Evolutionary conservation across 2,329 filamentous ascomycete species (phyloP).

Genomic region (Phoma sp.): DNA sequence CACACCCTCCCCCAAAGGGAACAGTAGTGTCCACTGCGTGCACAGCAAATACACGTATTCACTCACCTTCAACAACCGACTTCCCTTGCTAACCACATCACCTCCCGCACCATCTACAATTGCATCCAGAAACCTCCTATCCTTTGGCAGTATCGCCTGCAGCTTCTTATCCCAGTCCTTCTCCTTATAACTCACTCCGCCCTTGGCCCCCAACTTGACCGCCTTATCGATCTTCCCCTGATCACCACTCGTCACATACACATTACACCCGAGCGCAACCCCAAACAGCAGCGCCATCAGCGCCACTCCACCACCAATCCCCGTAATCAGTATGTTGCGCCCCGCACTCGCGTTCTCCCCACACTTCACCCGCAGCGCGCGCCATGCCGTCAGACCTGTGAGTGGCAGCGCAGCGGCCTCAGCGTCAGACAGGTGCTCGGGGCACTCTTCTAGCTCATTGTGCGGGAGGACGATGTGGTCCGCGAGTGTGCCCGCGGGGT

Average conservation of each 20-base stretch:
- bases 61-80: slow-evolving; percentile 69
- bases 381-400: slow-evolving; percentile 86
- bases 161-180: slow-evolving; percentile 83
- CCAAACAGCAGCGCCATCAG: slow-evolving; percentile 82
- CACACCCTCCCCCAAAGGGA: background rate
- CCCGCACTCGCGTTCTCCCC: slow-evolving; percentile 64
- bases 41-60: background rate
- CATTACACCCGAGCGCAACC: slow-evolving; percentile 71
- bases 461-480: slow-evolving; percentile 75
- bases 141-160: slow-evolving; percentile 63
- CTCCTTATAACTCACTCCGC: slow-evolving; percentile 82
- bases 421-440: slow-evolving; percentile 70
- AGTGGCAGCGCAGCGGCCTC: slow-evolving; percentile 87
- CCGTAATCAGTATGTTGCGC: slow-evolving; percentile 82
- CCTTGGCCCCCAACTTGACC: slow-evolving; percentile 72
- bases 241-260: slow-evolving; percentile 81
- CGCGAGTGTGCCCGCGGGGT: slow-evolving; percentile 72
- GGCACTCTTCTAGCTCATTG: slow-evolving; percentile 76
- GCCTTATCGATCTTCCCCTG: slow-evolving; percentile 78
- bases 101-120: slow-evolving; percentile 92
- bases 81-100: slow-evolving; percentile 74
- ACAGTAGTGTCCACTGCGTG: too few species aligned
- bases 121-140: slow-evolving; percentile 75
- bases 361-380: slow-evolving; percentile 81
- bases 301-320: slow-evolving; percentile 91